Base-by-base conservation (phyloP, 495 filamentous ascomycete species). In the Penicillium daleae region DNA sequence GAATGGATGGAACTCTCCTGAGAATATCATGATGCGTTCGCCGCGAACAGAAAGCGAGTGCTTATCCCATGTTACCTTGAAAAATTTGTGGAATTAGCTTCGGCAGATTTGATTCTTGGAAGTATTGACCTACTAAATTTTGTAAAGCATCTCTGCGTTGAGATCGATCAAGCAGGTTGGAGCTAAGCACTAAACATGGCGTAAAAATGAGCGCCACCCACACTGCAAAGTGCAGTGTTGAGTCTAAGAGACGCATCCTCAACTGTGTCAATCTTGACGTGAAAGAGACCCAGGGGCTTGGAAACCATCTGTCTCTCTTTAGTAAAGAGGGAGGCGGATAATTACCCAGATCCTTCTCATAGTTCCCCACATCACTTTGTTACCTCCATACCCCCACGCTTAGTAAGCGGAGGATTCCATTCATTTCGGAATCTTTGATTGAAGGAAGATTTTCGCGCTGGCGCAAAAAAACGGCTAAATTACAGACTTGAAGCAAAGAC, bases 1-100 rank as follows among this genome's bases (percentile, higher is more conserved):
- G 68, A 83, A 90, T 4, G 87, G 88, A 65, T 91, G 89, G 48
- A 90, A 82, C 72, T 92, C 89, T 19, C 86, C 89, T 48, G 81
- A 84, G 66, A 86, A 89, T 35, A 92, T 76, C 71, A 90, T 78
- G 22, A 90, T 66, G 6, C 89, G 81, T 66, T 89, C 83, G 32
- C 89, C 88, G 44, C 80, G 73, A 22, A 92, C 78, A 61, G 87
- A 82, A 17, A 92, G 73, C 0, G 89, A 89, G 63, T 90, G 76
- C 46, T 89, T 76, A 68, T 91, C 89, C 83, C 86, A 92, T 24
- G 83, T 87, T 19, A 90, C 82, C 78, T 81, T 21, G 19, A 49
- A 35, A 33, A 4, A 13, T 37, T 27, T 35, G n/a, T n/a, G n/a
- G 24, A 27, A 31, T 39, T 31, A 44, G 8, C 17, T 24, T n/a